These are phyloP conservation scores for Cladophialophora exuberans DNA, from an alignment of 2,329 filamentous ascomycete genomes.

Conservation along the genomic window DNA sequence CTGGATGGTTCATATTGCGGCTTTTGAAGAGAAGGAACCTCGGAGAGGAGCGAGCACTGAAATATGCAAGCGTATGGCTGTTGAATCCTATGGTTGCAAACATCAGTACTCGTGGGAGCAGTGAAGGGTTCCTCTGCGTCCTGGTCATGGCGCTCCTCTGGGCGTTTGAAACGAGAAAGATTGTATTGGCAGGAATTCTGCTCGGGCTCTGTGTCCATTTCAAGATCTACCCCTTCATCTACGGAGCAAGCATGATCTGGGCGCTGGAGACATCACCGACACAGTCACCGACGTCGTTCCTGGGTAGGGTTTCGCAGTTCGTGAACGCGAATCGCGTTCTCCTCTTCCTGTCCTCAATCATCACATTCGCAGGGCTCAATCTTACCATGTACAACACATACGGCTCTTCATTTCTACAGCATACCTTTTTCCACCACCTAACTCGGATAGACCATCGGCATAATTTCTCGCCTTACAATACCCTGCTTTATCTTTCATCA, in stretches of 20 bases:
- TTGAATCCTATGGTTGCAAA: conserved; percentile 98
- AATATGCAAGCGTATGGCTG: conserved; percentile 86
- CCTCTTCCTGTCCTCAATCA: conserved; percentile 62
- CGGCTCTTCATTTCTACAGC: conserved; percentile 76
- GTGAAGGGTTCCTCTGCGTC: conserved; percentile 85
- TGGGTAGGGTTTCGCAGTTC: conserved; percentile 36
- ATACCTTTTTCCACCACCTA: conserved; percentile 92
- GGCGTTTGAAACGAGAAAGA: conserved; percentile 69
- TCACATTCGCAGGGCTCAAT: conserved; percentile 76
- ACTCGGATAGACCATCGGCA: conserved; percentile 94
- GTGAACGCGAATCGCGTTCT: conserved; percentile 44
- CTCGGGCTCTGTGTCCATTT: conserved; percentile 89
- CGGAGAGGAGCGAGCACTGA: conserved; percentile 61
- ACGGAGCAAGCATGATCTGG: conserved; percentile 65
- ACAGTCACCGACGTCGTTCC: conserved; percentile 18
- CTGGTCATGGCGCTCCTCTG: conserved; percentile 82
- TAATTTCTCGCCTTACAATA: conserved; percentile 98
- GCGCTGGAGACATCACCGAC: conserved; percentile 36
- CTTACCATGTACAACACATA: conserved; percentile 78
- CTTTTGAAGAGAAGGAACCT: conserved; percentile 56
- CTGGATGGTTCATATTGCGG: conserved; percentile 74
- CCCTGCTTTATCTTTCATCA: conserved; percentile 83
- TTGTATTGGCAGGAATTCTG: conserved; percentile 70
- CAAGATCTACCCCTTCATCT: conserved; percentile 99
- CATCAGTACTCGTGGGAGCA: conserved; percentile 93